A percentile compares a stretch with the other conserved stretches of the same genome.
These are phyloP conservation scores for Mangifera indica DNA, from an alignment of 345 rosid genomes.

Conservation along the genomic window DNA sequence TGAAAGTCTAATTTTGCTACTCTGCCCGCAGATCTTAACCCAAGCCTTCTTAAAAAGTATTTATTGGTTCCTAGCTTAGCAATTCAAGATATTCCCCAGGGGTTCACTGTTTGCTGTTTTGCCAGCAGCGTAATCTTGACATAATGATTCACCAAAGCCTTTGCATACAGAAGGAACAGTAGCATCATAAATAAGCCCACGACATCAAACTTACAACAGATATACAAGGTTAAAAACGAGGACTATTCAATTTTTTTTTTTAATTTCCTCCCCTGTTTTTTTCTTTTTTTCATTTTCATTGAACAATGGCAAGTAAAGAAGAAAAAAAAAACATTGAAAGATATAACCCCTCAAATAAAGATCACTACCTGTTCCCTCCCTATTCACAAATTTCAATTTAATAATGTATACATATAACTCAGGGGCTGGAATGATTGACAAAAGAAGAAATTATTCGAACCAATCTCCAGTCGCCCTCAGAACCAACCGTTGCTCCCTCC, in stretches of 20 bases:
- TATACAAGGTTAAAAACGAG: neutral
- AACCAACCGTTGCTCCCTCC: neutral
- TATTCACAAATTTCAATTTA: constrained; percentile 4
- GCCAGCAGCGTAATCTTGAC: too few relatives aligned
- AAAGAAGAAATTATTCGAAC: neutral
- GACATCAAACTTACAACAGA: neutral
- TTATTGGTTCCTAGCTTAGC: too few relatives aligned
- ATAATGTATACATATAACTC: constrained; percentile 1
- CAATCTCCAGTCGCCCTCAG: neutral
- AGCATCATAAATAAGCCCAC: too few relatives aligned
- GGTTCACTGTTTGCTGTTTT: too few relatives aligned
- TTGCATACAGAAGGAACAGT: too few relatives aligned
- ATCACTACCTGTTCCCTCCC: too few relatives aligned
- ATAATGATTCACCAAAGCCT: too few relatives aligned
- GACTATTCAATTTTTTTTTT: neutral
- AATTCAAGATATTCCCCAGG: too few relatives aligned
- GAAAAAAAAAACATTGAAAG: neutral
- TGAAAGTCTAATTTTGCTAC: too few relatives aligned
- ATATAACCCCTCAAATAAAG: too few relatives aligned
- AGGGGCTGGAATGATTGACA: neutral
- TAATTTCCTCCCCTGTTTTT: neutral
- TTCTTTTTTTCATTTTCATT: neutral
- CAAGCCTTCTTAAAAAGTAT: too few relatives aligned
- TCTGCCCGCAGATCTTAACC: too few relatives aligned
- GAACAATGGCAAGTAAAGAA: neutral